Conservation (phyloP, 2,329 filamentous ascomycete species). For the Aspergillus niger region DNA sequence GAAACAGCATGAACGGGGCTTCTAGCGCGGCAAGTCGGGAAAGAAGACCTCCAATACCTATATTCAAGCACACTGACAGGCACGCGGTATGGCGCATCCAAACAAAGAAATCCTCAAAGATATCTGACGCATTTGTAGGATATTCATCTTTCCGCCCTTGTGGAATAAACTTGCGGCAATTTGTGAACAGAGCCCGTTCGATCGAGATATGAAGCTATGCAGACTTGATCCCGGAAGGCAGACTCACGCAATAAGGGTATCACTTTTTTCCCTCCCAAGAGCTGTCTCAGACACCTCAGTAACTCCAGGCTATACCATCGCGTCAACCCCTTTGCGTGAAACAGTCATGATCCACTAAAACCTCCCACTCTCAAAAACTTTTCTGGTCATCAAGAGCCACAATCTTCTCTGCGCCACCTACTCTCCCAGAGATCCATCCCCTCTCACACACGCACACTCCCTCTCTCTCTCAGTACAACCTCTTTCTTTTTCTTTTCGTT, state of each 20-base stretch:
- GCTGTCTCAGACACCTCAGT: constrained; percentile 43
- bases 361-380: constrained; percentile 25
- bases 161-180: constrained; percentile 30
- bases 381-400: constrained; percentile 28
- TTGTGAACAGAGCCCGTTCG: constrained; percentile 30
- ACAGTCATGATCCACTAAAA: constrained; percentile 32
- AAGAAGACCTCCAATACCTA: constrained; percentile 30
- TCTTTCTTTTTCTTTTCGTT: constrained; percentile 6
- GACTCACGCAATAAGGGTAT: constrained; percentile 47
- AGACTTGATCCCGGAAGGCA: constrained; percentile 41
- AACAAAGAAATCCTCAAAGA: constrained; percentile 30
- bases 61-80: constrained; percentile 29
- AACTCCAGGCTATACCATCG: constrained; percentile 41
- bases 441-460: too few relatives aligned
- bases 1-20: constrained; percentile 28
- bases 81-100: constrained; percentile 24
- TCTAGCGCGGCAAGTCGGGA: constrained; percentile 39
- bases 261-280: constrained; percentile 43
- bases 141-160: constrained; percentile 26
- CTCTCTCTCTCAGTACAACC: neutral
- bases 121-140: constrained; percentile 34
- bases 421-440: neutral
- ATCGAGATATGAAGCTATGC: constrained; percentile 41
- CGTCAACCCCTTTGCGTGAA: constrained; percentile 31
- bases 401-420: constrained; percentile 12